phyloP scores from a whole-genome alignment of 1,284 basidiomycete species.

The Ganoderma meredithae region DNA sequence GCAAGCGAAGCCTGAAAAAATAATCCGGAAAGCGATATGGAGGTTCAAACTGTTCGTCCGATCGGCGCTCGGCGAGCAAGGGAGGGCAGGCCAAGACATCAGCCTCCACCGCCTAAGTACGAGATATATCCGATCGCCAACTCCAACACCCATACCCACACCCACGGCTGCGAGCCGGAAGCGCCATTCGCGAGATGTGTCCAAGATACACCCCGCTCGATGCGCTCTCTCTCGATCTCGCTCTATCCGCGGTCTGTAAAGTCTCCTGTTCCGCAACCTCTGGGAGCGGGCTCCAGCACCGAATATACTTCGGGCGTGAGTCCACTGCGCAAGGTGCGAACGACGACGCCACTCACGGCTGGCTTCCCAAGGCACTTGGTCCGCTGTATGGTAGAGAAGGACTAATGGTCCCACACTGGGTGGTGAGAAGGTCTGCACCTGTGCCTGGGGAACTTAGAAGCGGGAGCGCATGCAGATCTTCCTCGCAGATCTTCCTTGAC shows the following conservation, averaged over 20 bases:
- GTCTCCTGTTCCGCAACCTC: constrained; percentile 6
- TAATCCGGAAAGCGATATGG: background rate
- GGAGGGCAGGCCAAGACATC: constrained; percentile 3
- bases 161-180: constrained; percentile 4
- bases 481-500: background rate
- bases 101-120: background rate
- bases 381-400: constrained; percentile 2
- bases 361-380: constrained; percentile 12
- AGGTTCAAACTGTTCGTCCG: background rate
- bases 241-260: constrained; percentile 5
- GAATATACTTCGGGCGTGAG: background rate
- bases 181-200: background rate
- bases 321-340: constrained; percentile 9
- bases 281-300: background rate
- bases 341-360: background rate
- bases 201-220: constrained; percentile 1
- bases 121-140: constrained; percentile 5
- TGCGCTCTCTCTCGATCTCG: background rate
- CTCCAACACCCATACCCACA: constrained; percentile 7
- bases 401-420: background rate
- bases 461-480: constrained; percentile 1
- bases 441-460: constrained; percentile 10
- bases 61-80: background rate
- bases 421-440: constrained; percentile 5
- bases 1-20: background rate